A percentile compares a stretch with the other conserved stretches of the same genome.
phyloP scores from a whole-genome alignment of 305 asterid genomes.

The Solanum aculeatissimum region DNA sequence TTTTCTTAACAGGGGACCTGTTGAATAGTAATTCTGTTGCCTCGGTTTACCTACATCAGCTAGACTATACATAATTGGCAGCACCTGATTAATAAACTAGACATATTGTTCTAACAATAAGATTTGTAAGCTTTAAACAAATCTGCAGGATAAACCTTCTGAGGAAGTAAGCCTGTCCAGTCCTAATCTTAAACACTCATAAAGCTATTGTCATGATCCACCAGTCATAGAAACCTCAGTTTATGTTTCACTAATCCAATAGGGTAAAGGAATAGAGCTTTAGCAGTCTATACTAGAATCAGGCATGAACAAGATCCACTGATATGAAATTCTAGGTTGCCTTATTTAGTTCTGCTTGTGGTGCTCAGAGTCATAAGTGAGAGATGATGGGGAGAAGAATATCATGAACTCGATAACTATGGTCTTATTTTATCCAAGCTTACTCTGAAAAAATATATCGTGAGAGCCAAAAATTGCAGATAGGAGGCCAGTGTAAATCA shows the following conservation, averaged over 20 bases:
- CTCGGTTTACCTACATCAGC: neutral
- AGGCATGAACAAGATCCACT: neutral
- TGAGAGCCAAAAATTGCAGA: neutral
- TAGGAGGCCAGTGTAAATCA: neutral
- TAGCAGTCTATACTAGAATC: neutral
- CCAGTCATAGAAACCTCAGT: neutral
- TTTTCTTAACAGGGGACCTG: neutral
- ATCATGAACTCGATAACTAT: neutral
- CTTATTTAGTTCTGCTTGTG: neutral
- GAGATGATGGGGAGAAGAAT: neutral
- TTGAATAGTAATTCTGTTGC: neutral
- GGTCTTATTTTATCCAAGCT: neutral
- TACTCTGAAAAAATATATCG: neutral
- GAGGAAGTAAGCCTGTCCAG: neutral
- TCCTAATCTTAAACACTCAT: neutral
- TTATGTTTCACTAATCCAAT: neutral
- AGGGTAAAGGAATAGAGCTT: neutral
- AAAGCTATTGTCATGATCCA: neutral
- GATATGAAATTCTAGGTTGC: neutral
- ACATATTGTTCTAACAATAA: neutral
- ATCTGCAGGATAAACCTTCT: neutral
- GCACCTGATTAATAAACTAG: neutral
- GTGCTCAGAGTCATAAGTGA: neutral
- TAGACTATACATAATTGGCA: neutral
- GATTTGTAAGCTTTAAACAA: neutral